Conservation (phyloP, 1,284 basidiomycete genomes). For the Cryptococcus sp. region DNA sequence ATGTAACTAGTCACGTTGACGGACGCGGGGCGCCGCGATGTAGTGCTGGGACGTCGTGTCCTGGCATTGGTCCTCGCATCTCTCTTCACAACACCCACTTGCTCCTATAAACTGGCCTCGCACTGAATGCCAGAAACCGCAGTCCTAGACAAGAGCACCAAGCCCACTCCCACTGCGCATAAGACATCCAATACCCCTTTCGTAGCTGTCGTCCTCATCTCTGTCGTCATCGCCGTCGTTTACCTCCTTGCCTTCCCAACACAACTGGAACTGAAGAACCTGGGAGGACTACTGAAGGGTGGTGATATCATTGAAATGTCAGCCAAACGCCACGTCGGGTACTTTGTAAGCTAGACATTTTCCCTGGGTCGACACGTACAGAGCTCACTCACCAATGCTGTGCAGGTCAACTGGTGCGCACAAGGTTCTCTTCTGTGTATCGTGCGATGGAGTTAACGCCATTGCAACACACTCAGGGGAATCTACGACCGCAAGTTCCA, state of each 20-base stretch:
- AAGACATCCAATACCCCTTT: not conserved
- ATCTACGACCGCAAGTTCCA: slow-evolving; percentile 85
- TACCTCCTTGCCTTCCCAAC: not conserved
- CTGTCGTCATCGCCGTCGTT: not conserved
- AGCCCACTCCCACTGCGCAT: too few relatives aligned
- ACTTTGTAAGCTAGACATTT: slow-evolving; percentile 18
- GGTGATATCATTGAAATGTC: not conserved
- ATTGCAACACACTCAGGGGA: slow-evolving; percentile 57
- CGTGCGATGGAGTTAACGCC: not conserved
- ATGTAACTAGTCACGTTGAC: too few relatives aligned
- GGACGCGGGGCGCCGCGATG: too few relatives aligned
- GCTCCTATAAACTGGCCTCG: too few relatives aligned
- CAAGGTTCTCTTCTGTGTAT: not conserved
- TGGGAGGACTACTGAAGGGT: not conserved
- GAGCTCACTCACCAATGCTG: not conserved
- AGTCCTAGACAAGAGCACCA: too few relatives aligned
- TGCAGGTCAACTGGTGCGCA: slow-evolving; percentile 36
- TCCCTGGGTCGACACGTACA: not conserved
- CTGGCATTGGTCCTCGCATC: too few relatives aligned
- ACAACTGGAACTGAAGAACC: not conserved
- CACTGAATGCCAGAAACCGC: too few relatives aligned
- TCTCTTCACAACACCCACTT: too few relatives aligned
- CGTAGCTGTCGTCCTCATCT: not conserved
- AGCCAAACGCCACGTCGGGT: slow-evolving; percentile 21
- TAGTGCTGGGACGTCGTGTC: too few relatives aligned